Base-by-base conservation (phyloP, 192 early-diverging fungal species). In the Backusella australiensis region DNA sequence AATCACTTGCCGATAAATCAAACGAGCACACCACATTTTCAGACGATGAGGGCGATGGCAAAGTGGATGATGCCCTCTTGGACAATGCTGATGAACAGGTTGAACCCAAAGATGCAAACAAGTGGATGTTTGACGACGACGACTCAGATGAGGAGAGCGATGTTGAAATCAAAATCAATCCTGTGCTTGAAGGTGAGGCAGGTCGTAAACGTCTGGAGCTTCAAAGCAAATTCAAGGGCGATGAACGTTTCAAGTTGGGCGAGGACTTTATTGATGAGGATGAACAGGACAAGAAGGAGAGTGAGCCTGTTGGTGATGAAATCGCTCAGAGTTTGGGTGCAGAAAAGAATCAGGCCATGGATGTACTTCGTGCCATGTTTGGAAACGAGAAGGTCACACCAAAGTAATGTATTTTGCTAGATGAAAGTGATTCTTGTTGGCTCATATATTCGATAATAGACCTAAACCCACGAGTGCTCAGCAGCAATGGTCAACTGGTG, bases 111-210 rank as follows among this genome's bases (percentile, higher is more conserved):
- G 73, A 68, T 53, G 70, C 67, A 15, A 52, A 69, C 14, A 87
- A 87, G 73, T 83, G 84, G 73, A 87, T 88, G 85, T 88, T 88
- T 78, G 85, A 87, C 23, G 85, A 85, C 34, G 85, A 87, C 23
- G 85, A 85, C 34, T 78, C 80, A 9, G 81, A 82, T 15, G 75
- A 75, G 2, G 81, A 82, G 1, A 70, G 69, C 15, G 41, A 65
- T n/a, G 39, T 67, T 80, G 85, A 49, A 7, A 73, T 88, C 14
- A 66, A 78, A 23, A 88, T 88, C 68, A 86, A 88, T 68, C 83
- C 85, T 12, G 83, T 85, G n/a, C 79, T 88, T 46, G 86, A 88
- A 66, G 86, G 86, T 19, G 85, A 84, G 32, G 81, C 77, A 19
- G 86, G 86, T 34, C 80, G 81, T 36, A 79, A 85, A 3, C 70